Percentiles rank a stretch among this genome's conserved stretches.
phyloP scores from a whole-genome alignment of 2,329 filamentous ascomycete species.

The Ceratocystis ficicola region DNA sequence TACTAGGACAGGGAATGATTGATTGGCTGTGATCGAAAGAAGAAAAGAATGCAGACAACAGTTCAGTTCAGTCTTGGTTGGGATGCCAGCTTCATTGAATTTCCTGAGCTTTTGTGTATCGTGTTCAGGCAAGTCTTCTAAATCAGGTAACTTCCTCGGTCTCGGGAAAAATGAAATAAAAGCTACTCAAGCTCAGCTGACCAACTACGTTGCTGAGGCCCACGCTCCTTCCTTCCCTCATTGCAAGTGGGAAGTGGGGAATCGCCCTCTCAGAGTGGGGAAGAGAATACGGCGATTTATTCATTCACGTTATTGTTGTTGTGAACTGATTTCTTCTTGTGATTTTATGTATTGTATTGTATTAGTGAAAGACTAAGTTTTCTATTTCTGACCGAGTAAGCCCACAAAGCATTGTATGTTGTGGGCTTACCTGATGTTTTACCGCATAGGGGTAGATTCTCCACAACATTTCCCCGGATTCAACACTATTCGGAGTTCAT shows the following conservation, averaged over 20 bases:
- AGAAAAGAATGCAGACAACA: not conserved
- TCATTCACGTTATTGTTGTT: too few species aligned
- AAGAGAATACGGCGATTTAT: not conserved
- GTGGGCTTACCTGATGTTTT: too few species aligned
- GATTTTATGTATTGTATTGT: too few species aligned
- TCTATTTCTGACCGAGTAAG: too few species aligned
- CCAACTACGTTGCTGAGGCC: not conserved
- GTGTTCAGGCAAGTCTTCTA: not conserved
- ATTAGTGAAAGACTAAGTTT: too few species aligned
- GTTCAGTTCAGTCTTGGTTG: too few species aligned
- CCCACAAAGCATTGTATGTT: too few species aligned
- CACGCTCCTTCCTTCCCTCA: not conserved
- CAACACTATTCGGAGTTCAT: too few species aligned
- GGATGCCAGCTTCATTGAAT: not conserved
- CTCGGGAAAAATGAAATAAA: not conserved
- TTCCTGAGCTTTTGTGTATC: not conserved
- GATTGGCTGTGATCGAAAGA: not conserved
- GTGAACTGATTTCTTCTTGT: too few species aligned
- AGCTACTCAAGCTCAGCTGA: not conserved
- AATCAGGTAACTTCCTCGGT: not conserved
- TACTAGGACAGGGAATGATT: not conserved
- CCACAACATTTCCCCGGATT: too few species aligned
- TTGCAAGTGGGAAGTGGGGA: not conserved
- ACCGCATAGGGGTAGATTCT: too few species aligned
- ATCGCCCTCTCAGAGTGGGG: not conserved